Base-by-base conservation (phyloP, 2,329 filamentous ascomycete species). In the Raffaelea albimanens region DNA sequence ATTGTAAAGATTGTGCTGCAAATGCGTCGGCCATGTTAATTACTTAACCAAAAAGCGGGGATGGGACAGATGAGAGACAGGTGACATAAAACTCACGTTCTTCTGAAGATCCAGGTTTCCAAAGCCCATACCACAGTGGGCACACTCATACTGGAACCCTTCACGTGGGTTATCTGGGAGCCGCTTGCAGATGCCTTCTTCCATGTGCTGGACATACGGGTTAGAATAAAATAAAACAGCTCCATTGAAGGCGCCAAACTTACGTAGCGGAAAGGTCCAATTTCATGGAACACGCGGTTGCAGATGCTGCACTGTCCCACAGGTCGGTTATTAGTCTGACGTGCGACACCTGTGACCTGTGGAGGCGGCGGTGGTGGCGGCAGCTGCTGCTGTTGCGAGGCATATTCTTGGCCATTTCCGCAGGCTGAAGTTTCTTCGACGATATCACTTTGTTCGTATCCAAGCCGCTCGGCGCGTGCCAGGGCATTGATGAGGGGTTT, bases 401-500 rank as follows among this genome's bases (percentile, higher is more conserved):
- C 64, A 22, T 59, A 61, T 50, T 71, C 68, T 29, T 59, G 55
- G 23, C 60, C 42, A 50, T 61, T 62, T n/a, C n/a, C n/a, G n/a
- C n/a, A n/a, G 49, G 68, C 64, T 23, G 55, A 50, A 19, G 59
- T 36, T 18, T 72, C 68, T 29, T 71, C 67, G 13, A 76, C 61
- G 3, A 75, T 63, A 46, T 80, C 76, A 29, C 63, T 61, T 0
- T 65, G 62, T 44, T 77, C 70, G 47, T 80, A 80, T 2, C 77
- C 77, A 0, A 80, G 67, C 2, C 77, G 72, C 54, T 78, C 73
- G 1, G 76, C 75, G 33, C 70, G 65, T 2, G 76, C 76, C 19
- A 80, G 65, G 14, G 75, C 72, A 49, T 79, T 78, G 46, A 80
- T 71, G 3, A 80, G 66, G 14, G 70, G 67, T 22, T 73, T 68